Evolutionary conservation across 1,139 yeast species (phyloP).

Genomic region (Debaryomyces nepalensis): DNA sequence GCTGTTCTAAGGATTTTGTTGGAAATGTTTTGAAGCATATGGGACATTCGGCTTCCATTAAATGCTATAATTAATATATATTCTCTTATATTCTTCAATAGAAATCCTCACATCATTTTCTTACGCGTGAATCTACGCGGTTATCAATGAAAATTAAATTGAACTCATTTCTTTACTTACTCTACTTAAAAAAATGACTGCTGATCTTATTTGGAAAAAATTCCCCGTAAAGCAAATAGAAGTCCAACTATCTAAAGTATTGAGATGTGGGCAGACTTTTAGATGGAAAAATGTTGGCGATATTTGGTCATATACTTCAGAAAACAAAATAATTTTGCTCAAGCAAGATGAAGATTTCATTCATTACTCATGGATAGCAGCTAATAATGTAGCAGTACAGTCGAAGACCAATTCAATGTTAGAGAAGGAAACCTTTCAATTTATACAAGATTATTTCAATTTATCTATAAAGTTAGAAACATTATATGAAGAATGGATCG

Average conservation of each 20-base stretch:
- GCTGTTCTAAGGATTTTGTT: slow-evolving; percentile 36
- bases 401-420: slow-evolving; percentile 10
- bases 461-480: slow-evolving; percentile 56
- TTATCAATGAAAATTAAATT: background rate
- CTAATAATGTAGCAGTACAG: slow-evolving; percentile 7
- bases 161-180: background rate
- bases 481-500: slow-evolving; percentile 66
- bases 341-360: slow-evolving; percentile 47
- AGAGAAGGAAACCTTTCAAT: slow-evolving; percentile 40
- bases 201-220: slow-evolving; percentile 31
- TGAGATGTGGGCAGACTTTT: slow-evolving; percentile 89
- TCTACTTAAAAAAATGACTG: slow-evolving; percentile 24
- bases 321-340: slow-evolving; percentile 54
- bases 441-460: slow-evolving; percentile 73
- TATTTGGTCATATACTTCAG: slow-evolving; percentile 63
- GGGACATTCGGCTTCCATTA: slow-evolving; percentile 34
- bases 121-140: slow-evolving; percentile 4
- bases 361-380: slow-evolving; percentile 38
- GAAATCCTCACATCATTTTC: background rate
- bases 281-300: slow-evolving; percentile 66
- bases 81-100: too few relatives aligned
- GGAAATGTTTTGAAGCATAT: slow-evolving; percentile 36
- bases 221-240: slow-evolving; percentile 44
- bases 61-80: background rate
- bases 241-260: slow-evolving; percentile 64